Percentiles rank a stretch among this genome's conserved stretches.
Evolutionary conservation across 2,329 filamentous ascomycete genomes (phyloP).

Genomic region (Colletotrichum endophyticum): DNA sequence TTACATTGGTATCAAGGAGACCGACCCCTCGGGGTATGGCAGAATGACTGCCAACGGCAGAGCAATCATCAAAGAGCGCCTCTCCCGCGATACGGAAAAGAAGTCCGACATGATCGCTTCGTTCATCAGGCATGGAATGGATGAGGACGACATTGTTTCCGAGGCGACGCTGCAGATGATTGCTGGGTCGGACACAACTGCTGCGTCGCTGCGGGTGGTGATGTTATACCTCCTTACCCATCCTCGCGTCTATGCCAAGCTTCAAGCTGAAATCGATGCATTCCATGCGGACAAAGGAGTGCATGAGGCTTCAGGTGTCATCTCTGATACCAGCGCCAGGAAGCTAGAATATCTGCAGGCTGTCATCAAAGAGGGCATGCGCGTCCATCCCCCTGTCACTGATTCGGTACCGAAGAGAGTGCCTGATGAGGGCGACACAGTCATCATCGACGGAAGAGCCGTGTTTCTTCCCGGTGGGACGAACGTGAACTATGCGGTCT

Average conservation of each 20-base stretch:
- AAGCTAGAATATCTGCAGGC: slow-evolving; percentile 59
- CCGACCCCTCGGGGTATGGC: slow-evolving; percentile 16
- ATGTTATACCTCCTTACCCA: slow-evolving; percentile 57
- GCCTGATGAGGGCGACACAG: slow-evolving; percentile 32
- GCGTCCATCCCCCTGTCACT: slow-evolving; percentile 53
- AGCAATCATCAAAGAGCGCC: slow-evolving; percentile 3
- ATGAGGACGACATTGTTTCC: slow-evolving; percentile 31
- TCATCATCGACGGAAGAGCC: slow-evolving; percentile 28
- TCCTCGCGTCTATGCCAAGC: slow-evolving; percentile 46
- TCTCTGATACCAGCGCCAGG: slow-evolving; percentile 51
- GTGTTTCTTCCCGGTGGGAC: slow-evolving; percentile 32
- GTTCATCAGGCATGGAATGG: slow-evolving; percentile 49
- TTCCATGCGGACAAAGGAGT: slow-evolving; percentile 24
- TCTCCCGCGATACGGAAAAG: slow-evolving; percentile 7
- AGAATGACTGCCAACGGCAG: slow-evolving; percentile 24
- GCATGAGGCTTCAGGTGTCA: background rate
- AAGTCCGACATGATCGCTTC: slow-evolving; percentile 17
- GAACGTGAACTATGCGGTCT: slow-evolving; percentile 7
- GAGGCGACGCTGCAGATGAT: slow-evolving; percentile 30
- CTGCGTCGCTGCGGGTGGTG: slow-evolving; percentile 43
- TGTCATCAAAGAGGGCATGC: slow-evolving; percentile 61
- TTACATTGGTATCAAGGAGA: slow-evolving; percentile 15
- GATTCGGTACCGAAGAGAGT: slow-evolving; percentile 40
- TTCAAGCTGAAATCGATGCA: slow-evolving; percentile 53
- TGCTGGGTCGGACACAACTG: slow-evolving; percentile 40